These are phyloP conservation scores for Aspergillus tanneri DNA, from an alignment of 2,329 filamentous ascomycete species.

Conservation along the genomic window DNA sequence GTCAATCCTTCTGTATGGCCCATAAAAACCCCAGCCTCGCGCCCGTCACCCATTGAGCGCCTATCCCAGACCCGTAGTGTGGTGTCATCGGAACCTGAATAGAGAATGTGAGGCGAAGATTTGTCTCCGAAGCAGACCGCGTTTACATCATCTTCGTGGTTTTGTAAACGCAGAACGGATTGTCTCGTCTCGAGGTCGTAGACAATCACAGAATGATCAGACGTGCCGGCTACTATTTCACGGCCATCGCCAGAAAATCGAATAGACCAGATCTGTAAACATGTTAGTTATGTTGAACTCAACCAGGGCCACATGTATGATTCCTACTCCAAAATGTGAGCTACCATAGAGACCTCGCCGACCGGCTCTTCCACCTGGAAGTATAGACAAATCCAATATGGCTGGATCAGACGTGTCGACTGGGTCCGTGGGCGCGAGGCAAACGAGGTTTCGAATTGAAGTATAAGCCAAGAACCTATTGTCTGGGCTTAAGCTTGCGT, in stretches of 20 bases:
- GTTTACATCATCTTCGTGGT: slow-evolving; percentile 88
- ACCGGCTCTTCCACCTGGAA: slow-evolving; percentile 45
- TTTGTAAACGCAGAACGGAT: slow-evolving; percentile 70
- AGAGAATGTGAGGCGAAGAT: slow-evolving; percentile 85
- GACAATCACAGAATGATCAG: slow-evolving; percentile 74
- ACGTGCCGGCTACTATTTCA: slow-evolving; percentile 87
- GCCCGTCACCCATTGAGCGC: slow-evolving; percentile 62
- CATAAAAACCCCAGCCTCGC: slow-evolving; percentile 64
- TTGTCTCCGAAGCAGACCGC: slow-evolving; percentile 94
- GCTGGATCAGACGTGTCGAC: slow-evolving; percentile 77
- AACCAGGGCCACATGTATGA: background rate
- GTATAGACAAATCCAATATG: slow-evolving; percentile 66
- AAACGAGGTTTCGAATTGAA: slow-evolving; percentile 80
- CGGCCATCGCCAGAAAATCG: slow-evolving; percentile 89
- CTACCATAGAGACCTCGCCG: slow-evolving; percentile 32
- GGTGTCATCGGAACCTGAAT: slow-evolving; percentile 92
- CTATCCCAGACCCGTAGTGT: slow-evolving; percentile 97
- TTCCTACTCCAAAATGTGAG: slow-evolving; percentile 47
- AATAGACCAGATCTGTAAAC: slow-evolving; percentile 73
- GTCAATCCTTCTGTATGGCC: slow-evolving; percentile 66
- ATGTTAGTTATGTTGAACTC: slow-evolving; percentile 21
- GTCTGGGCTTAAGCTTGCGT: slow-evolving; percentile 86
- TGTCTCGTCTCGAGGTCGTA: slow-evolving; percentile 85
- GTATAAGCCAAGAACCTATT: slow-evolving; percentile 91
- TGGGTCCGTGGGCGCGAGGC: slow-evolving; percentile 82